Base-by-base conservation (phyloP, 768 basidiomycete species). In the Saitozyma sp. region DNA sequence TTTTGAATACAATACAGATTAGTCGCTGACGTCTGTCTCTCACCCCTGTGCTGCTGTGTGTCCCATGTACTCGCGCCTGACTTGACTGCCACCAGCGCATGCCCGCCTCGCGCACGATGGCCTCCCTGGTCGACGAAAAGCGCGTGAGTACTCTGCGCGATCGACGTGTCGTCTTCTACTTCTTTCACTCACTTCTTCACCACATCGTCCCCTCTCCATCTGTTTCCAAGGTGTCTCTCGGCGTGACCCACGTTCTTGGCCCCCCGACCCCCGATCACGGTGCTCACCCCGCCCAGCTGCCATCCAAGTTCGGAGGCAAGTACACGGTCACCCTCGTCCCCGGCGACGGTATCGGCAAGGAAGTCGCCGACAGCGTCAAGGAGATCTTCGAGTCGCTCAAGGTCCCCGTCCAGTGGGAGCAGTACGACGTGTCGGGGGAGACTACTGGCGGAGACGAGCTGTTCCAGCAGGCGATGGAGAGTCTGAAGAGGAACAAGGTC, bases 361-460 rank as follows among this genome's bases (percentile, higher is more conserved):
- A 99, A 83, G 92, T 99, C 77, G 92, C 95, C 63, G 91, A 95
- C 82, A 94, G 92, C 1, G 94, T 99, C 70, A 98, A 99, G 83
- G 94, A 98, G 81, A 94, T 99, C 78, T 99, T 99, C 77, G 92
- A 95, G 80, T 85, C 91, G 69, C 86, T 92, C 78, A 99, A 98
- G 77, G 96, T 94, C 40, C 96, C 96, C 80, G 95, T 99, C 81
- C 92, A 97, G 79, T 96, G 92, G 91, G 94, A 97, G 76, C 93
- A 97, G 80, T 97, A 94, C 82, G 86, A 97, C 76, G 93, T 99
- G 67, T 95, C 93, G 46, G 96, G 96, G 62, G 87, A 94, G 85
- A 95, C 94, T 43, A 90, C 90, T 45, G 84, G 90, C 53, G 93
- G 93, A 69, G 96, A 97, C 80, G 90, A 87, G 53, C 86, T 97